These are phyloP conservation scores for Psidium friedrichsthalianum DNA, from an alignment of 345 rosid genomes.

Conservation along the genomic window DNA sequence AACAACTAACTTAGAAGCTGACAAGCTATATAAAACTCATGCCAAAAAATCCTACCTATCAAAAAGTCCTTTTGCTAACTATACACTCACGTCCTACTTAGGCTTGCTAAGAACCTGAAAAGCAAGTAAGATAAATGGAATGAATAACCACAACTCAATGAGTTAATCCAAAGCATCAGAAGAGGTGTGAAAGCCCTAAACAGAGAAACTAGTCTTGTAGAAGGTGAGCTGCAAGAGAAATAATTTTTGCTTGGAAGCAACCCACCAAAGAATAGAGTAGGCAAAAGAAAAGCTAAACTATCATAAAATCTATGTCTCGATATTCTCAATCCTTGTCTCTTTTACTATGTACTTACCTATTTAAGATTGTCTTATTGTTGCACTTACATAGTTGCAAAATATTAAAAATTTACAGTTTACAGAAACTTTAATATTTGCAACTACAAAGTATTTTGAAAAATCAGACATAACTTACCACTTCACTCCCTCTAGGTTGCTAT, in stretches of 20 bases:
- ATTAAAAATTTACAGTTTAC: neutral
- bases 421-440: neutral
- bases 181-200: neutral
- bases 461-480: neutral
- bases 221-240: neutral
- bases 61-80: too few species aligned
- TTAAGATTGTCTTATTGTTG: neutral
- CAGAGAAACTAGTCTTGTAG: neutral
- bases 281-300: neutral
- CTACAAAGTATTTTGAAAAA: neutral
- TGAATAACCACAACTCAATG: too few species aligned
- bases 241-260: too few species aligned
- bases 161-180: too few species aligned
- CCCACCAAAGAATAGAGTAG: neutral
- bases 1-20: too few species aligned
- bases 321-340: neutral
- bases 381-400: neutral
- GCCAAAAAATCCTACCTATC: too few species aligned
- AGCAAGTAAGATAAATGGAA: too few species aligned
- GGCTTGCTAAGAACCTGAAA: too few species aligned
- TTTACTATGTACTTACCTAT: neutral
- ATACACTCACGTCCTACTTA: too few species aligned
- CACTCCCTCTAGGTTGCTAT: neutral
- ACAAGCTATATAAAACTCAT: too few species aligned
- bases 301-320: neutral